A percentile compares a stretch with the other conserved stretches of the same genome.
Evolutionary conservation across 2,329 filamentous ascomycete genomes (phyloP).

Genomic region (Diaporthe capsici): DNA sequence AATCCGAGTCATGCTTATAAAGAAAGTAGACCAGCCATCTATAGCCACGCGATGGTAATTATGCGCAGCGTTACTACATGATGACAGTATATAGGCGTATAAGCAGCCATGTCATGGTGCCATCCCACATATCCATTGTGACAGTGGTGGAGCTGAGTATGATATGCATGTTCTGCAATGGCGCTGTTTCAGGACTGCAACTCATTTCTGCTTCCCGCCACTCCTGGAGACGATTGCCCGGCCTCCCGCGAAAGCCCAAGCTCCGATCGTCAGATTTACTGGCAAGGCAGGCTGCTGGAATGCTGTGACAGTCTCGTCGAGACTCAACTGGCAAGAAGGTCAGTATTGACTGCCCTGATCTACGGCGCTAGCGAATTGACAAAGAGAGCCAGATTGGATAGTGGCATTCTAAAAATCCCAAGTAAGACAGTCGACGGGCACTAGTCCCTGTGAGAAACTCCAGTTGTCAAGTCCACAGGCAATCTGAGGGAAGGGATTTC

Average conservation of each 20-base stretch:
- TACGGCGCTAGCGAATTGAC: background rate
- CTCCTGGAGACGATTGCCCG: background rate
- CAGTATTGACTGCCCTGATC: background rate
- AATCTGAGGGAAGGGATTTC: background rate
- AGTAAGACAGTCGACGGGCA: background rate
- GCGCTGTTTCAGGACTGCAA: constrained; percentile 2
- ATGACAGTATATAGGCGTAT: background rate
- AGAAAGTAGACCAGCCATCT: background rate
- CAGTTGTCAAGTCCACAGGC: background rate
- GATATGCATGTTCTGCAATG: constrained; percentile 7
- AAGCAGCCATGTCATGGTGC: background rate
- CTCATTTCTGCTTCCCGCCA: background rate
- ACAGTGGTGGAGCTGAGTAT: background rate
- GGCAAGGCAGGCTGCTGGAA: background rate
- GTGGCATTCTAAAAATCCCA: background rate
- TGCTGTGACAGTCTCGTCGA: background rate
- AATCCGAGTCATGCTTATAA: too few relatives aligned
- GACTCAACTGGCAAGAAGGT: background rate
- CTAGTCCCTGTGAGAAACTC: background rate
- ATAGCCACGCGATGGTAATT: background rate
- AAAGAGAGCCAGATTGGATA: background rate
- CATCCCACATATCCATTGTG: background rate
- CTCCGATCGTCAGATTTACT: background rate
- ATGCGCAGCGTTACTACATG: background rate
- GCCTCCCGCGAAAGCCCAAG: background rate